Conservation (phyloP, 75 land plant species). For the Cryptomeria japonica region DNA sequence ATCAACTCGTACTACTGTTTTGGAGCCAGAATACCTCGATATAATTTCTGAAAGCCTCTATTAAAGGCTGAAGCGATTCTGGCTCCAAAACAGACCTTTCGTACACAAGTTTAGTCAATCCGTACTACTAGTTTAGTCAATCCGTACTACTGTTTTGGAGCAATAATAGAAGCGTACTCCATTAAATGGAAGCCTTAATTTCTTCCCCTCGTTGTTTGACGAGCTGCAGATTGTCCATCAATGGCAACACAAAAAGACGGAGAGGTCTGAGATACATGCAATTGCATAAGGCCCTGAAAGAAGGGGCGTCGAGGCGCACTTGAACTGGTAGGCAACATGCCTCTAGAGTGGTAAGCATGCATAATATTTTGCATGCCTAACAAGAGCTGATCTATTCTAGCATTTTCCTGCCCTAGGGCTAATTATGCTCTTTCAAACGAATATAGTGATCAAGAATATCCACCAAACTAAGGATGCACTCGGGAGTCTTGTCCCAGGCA, state of each 20-base stretch:
- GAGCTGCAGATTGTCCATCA: not conserved
- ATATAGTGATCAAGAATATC: conserved; percentile 77
- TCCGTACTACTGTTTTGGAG: too few relatives aligned
- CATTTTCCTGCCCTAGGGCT: conserved; percentile 48
- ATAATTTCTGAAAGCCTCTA: too few relatives aligned
- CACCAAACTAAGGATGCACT: conserved; percentile 49
- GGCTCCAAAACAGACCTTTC: too few relatives aligned
- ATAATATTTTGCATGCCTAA: conserved; percentile 52
- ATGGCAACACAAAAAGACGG: not conserved
- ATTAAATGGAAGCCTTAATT: too few relatives aligned
- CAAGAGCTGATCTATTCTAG: conserved; percentile 36
- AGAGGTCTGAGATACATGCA: not conserved
- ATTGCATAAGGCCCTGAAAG: conserved; percentile 8
- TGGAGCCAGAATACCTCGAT: too few relatives aligned
- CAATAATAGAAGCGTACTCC: too few relatives aligned
- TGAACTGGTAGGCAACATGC: not conserved
- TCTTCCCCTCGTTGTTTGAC: conserved; percentile 12
- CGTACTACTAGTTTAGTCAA: too few relatives aligned
- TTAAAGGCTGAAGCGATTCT: too few relatives aligned
- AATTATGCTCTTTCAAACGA: conserved; percentile 57
- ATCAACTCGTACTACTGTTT: too few relatives aligned
- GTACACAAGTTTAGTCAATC: too few relatives aligned
- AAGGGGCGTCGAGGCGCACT: not conserved
- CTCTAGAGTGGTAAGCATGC: conserved; percentile 38
- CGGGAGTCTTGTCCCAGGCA: conserved; percentile 46